A percentile compares a stretch with the other conserved stretches of the same genome.
Evolutionary conservation across 1,139 yeast genomes (phyloP).

Genomic region (Candida sp.): DNA sequence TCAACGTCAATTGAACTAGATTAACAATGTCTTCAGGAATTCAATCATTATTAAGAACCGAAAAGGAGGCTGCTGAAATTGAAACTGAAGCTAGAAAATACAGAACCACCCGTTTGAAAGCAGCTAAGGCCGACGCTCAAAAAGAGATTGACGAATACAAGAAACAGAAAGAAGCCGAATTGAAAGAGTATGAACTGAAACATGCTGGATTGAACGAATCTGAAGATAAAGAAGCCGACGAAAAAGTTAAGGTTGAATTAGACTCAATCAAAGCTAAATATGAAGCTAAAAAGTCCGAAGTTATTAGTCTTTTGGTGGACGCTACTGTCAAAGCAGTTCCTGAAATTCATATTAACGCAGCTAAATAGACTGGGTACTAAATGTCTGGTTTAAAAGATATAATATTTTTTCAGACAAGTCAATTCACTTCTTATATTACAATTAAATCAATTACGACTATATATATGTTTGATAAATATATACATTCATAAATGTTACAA

Average conservation of each 20-base stretch:
- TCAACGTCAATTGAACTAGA: not conserved
- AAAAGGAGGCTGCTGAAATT: constrained; percentile 93
- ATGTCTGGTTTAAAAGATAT: no score
- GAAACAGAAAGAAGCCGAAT: constrained; percentile 78
- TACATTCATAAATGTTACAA: not conserved
- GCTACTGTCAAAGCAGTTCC: constrained; percentile 81
- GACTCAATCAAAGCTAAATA: constrained; percentile 62
- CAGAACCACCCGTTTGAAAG: constrained; percentile 86
- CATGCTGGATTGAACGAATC: constrained; percentile 66
- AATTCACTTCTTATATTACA: not conserved
- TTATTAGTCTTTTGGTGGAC: constrained; percentile 72
- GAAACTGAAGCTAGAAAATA: constrained; percentile 88
- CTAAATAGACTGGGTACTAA: constrained; percentile 1
- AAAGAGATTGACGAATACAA: constrained; percentile 86
- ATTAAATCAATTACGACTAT: not conserved
- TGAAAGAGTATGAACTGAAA: constrained; percentile 65
- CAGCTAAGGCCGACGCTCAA: constrained; percentile 92
- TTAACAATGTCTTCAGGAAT: constrained; percentile 32
- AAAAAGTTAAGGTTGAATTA: constrained; percentile 56
- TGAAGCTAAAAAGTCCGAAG: constrained; percentile 58
- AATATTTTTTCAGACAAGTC: not conserved
- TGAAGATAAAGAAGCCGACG: constrained; percentile 72
- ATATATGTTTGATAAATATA: not conserved
- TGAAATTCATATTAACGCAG: constrained; percentile 77
- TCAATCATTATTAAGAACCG: constrained; percentile 59